Base-by-base conservation (phyloP, 352 stramenopile genomes). In the Phytopythium vexans region DNA sequence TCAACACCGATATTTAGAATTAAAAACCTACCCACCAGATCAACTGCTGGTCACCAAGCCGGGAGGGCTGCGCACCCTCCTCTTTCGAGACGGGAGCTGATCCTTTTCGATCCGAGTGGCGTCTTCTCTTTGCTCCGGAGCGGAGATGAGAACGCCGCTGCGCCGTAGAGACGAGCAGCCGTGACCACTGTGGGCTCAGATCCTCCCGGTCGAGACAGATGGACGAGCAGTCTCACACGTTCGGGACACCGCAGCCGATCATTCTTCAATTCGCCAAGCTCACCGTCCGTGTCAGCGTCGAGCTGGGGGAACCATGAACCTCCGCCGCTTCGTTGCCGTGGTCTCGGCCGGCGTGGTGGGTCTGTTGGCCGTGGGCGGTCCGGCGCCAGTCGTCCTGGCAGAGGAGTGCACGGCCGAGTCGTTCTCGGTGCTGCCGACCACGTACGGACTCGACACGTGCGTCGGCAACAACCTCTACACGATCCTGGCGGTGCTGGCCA, bases 371-470 rank as follows among this genome's bases (percentile, higher is more conserved):
- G 54, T 39, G 2, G 34, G 27, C 9, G 48, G 43, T 10, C 14
- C 7, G 8, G 37, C 46, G 45, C 56, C 58, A 59, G 32, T 36
- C 27, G 37, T 58, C 11, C 4, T 9, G 49, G 58, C 66, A 41
- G 47, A 66, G 15, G 46, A 46, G 16, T 76, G 67, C 60, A 68
- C 54, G 4, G 53, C 54, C 0, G 55, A 77, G 52, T 54, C 11
- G 62, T 77, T 68, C 49, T 70, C 49, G 55, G 46, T 41, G 8
- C 49, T 84, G 4, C 70, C 74, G 3, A 56, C 62, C 0, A 62
- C 51, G 41, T 77, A 72, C 49, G 74, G 70, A 2, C 45, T 84
- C 49, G 76, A 82, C 53, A 71, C 55, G 50, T 85, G 74, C 47
- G 50, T 82, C 8, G 69, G 71, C 31, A 85, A 82, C 60, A 82